Percentiles rank a stretch among this genome's conserved stretches.
phyloP scores from a whole-genome alignment of 2,329 filamentous ascomycete genomes.

The Seiridium cupressi region DNA sequence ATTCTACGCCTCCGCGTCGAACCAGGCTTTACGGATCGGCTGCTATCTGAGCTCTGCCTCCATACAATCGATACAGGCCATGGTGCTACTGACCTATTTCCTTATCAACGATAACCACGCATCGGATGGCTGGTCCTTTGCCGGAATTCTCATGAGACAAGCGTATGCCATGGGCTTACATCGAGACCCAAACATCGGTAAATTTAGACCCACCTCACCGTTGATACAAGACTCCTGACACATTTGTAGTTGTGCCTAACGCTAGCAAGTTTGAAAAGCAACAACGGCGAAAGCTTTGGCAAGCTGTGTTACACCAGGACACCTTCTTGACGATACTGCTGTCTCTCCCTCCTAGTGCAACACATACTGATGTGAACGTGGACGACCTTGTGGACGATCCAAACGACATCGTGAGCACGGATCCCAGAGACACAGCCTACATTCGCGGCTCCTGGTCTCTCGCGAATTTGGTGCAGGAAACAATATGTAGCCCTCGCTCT shows the following conservation, averaged over 20 bases:
- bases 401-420: constrained; percentile 53
- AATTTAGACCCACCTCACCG: constrained; percentile 8
- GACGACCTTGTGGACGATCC: constrained; percentile 69
- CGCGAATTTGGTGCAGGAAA: constrained; percentile 75
- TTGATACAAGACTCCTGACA: constrained; percentile 4
- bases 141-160: constrained; percentile 73
- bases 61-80: constrained; percentile 71
- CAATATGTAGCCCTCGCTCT: constrained; percentile 71
- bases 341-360: constrained; percentile 74
- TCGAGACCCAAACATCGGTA: constrained; percentile 72
- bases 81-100: constrained; percentile 82
- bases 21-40: constrained; percentile 72
- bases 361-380: constrained; percentile 75
- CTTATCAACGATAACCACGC: constrained; percentile 85
- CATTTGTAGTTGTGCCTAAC: constrained; percentile 54
- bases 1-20: constrained; percentile 77
- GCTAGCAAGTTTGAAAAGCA: constrained; percentile 73
- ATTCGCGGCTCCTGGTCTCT: constrained; percentile 77
- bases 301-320: constrained; percentile 77
- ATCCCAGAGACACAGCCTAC: constrained; percentile 67
- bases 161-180: constrained; percentile 81
- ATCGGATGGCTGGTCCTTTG: constrained; percentile 80
- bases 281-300: constrained; percentile 77
- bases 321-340: constrained; percentile 78
- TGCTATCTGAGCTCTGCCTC: constrained; percentile 76